Evolutionary conservation across 208 protist genomes (phyloP).

Genomic region (Naegleria lovaniensis): DNA sequence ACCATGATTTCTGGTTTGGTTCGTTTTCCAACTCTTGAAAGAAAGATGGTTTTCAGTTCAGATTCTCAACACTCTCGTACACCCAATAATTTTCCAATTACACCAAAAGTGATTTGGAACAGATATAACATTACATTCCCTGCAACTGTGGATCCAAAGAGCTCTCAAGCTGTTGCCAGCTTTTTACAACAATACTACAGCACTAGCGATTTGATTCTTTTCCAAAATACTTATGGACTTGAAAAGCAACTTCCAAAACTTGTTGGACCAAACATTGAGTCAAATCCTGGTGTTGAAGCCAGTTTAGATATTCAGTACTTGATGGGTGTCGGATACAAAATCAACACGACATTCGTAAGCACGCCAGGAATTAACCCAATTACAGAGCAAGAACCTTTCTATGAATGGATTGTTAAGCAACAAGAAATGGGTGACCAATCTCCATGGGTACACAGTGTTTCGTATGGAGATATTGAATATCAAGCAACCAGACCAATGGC

Average conservation of each 20-base stretch:
- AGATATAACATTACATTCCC: slow-evolving; percentile 2
- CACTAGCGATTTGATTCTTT: neutral
- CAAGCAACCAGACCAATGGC: neutral
- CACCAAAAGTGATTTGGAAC: neutral
- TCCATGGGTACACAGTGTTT: neutral
- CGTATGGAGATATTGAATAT: neutral
- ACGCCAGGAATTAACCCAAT: neutral
- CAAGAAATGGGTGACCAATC: neutral
- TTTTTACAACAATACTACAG: slow-evolving; percentile 21
- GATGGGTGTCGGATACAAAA: neutral
- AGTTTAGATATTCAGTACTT: slow-evolving; percentile 28
- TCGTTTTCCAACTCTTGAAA: neutral
- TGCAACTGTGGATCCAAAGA: neutral
- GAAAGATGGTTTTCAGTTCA: neutral
- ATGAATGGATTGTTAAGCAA: neutral
- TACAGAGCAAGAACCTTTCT: neutral
- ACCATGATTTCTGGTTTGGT: neutral
- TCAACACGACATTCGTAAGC: neutral
- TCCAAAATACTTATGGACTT: neutral
- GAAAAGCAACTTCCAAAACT: neutral
- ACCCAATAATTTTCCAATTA: neutral
- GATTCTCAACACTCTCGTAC: too few relatives aligned
- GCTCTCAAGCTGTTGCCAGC: neutral
- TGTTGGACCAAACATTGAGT: neutral
- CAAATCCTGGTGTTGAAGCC: slow-evolving; percentile 16